These are phyloP conservation scores for Phialocephala sp. DNA, from an alignment of 2,329 filamentous ascomycete species.

Conservation along the genomic window DNA sequence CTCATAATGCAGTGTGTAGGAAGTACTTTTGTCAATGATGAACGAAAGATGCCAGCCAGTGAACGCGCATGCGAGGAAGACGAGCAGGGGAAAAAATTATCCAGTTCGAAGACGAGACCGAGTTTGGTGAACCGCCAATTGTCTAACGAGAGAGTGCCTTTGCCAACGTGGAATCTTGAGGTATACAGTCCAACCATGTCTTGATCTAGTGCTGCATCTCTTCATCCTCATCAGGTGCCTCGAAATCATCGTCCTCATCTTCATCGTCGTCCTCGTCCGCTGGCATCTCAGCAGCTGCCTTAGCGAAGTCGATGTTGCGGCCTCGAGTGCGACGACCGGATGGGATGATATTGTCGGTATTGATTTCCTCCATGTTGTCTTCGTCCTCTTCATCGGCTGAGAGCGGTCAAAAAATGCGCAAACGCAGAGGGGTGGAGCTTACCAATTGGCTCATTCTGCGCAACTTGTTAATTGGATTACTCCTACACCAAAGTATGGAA, in stretches of 20 bases:
- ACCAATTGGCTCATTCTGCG: slow-evolving; percentile 36
- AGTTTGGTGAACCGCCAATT: slow-evolving; percentile 7
- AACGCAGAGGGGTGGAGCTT: slow-evolving; percentile 33
- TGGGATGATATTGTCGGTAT: slow-evolving; percentile 83
- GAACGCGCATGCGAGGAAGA: slow-evolving; percentile 1
- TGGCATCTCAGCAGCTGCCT: slow-evolving; percentile 81
- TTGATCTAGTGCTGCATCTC: slow-evolving; percentile 67
- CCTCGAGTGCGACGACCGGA: slow-evolving; percentile 86
- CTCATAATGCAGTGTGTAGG: slow-evolving; percentile 32
- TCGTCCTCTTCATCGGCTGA: slow-evolving; percentile 75
- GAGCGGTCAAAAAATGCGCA: slow-evolving; percentile 35
- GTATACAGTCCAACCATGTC: slow-evolving; percentile 11
- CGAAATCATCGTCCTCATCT: slow-evolving; percentile 66
- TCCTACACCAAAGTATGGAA: slow-evolving; percentile 10
- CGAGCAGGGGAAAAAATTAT: slow-evolving; percentile 13
- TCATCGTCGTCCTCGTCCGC: slow-evolving; percentile 84
- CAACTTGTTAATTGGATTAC: slow-evolving; percentile 21
- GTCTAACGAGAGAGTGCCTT: slow-evolving; percentile 1
- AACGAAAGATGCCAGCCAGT: slow-evolving; percentile 8
- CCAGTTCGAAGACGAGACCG: slow-evolving; percentile 24
- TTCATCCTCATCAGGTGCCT: slow-evolving; percentile 68
- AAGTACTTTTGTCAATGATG: slow-evolving; percentile 29
- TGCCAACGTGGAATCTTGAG: slow-evolving; percentile 2
- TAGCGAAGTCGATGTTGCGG: slow-evolving; percentile 89
- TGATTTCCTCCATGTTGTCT: slow-evolving; percentile 89